Base-by-base conservation (phyloP, 177 flowering plant genomes). In the Vitis hybrid region DNA sequence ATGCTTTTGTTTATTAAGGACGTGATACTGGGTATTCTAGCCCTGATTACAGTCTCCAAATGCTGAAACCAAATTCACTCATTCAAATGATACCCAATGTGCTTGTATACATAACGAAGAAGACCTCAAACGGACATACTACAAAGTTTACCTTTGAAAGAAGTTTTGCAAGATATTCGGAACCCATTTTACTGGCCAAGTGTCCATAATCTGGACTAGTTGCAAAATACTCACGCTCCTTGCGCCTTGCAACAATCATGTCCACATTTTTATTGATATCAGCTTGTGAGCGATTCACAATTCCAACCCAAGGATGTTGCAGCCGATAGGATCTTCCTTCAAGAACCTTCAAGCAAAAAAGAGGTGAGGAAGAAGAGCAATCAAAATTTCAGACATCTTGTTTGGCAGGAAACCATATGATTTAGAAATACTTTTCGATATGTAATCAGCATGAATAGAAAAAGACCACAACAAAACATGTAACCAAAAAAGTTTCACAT, bases 271-370 rank as follows among this genome's bases (percentile, higher is more conserved):
- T 86, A 57, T 84, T 86, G 9, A 86, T 86, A 60, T 86, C 89
- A 64, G 89, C 88, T 72, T 86, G 89, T 27, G 89, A 86, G 11
- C 89, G 86, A 62, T 86, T 86, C 46, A 86, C 89, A 70, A 86
- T 75, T 21, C 89, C 89, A 50, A 86, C 89, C 89, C 89, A 86
- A 46, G 89, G 89, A 55, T 80, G 85, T 70, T 81, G 89, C 56
- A 86, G 77, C 52, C 82, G 71, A 49, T 84, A 86, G 63, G 89
- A 73, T 80, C 88, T 81, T 73, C 89, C 89, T 72, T 86, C 89
- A 71, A 86, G 82, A 67, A 86, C 89, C 89, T 86, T 55, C 5
- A 10, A 11, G 48, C 14, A 52, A 12, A 49, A 16, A 61, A 18
- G 24, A 24, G 24, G 24, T 24, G 24, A 24, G 24, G 24, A 24